Percentiles rank a stretch among this genome's conserved stretches.
phyloP scores from a whole-genome alignment of 2,329 filamentous ascomycete genomes.

The Aspergillus eucalypticola region DNA sequence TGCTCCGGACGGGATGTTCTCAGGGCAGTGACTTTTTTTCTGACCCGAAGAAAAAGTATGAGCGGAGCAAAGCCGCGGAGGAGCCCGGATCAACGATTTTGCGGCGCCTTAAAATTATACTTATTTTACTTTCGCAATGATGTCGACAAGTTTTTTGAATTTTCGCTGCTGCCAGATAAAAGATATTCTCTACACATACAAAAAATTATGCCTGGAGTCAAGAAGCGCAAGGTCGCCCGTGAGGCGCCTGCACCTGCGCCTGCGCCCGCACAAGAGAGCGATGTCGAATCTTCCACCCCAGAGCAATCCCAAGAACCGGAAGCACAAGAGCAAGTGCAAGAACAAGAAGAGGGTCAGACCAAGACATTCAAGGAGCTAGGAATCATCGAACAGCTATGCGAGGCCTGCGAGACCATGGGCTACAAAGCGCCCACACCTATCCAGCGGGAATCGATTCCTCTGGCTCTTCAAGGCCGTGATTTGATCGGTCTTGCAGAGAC shows the following conservation, averaged over 20 bases:
- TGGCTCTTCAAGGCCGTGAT: constrained; percentile 77
- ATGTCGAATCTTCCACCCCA: constrained; percentile 27
- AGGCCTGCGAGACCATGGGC: constrained; percentile 78
- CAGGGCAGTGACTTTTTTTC: constrained; percentile 31
- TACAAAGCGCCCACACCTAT: constrained; percentile 89
- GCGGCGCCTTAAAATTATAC: constrained; percentile 37
- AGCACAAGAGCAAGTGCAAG: constrained; percentile 8
- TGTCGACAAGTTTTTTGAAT: constrained; percentile 13
- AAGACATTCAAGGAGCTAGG: constrained; percentile 62
- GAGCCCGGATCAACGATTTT: constrained; percentile 40
- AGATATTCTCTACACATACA: constrained; percentile 8
- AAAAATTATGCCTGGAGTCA: constrained; percentile 37
- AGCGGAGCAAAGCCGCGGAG: constrained; percentile 28
- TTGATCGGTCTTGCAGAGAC: constrained; percentile 94
- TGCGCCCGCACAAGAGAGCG: constrained; percentile 21
- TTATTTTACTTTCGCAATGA: constrained; percentile 18
- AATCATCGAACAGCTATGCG: constrained; percentile 81
- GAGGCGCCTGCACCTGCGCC: constrained; percentile 24
- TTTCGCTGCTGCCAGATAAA: not conserved
- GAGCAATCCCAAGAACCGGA: constrained; percentile 11
- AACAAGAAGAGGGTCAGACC: constrained; percentile 16
- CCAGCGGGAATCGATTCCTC: constrained; percentile 79
- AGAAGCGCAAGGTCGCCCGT: constrained; percentile 44
- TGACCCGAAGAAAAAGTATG: constrained; percentile 36
- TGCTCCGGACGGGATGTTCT: constrained; percentile 3